Evolutionary conservation across 2,329 filamentous ascomycete genomes (phyloP).

Genomic region (Sporothrix dimorphospora): DNA sequence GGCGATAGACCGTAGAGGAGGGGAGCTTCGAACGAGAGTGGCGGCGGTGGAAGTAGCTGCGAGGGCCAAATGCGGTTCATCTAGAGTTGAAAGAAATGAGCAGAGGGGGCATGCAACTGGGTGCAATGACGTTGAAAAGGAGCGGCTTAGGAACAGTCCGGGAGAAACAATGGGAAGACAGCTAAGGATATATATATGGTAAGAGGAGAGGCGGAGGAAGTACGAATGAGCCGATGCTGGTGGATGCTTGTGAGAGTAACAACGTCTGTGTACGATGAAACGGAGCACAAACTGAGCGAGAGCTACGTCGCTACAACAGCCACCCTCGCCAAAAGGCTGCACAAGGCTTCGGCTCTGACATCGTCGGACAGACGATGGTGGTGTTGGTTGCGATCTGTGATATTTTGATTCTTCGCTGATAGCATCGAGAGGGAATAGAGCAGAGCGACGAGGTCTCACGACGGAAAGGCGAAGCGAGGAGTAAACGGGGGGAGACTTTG

Average conservation of each 20-base stretch:
- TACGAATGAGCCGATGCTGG: not conserved
- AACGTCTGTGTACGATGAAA: not conserved
- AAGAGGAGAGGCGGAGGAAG: not conserved
- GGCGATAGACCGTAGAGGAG: not conserved
- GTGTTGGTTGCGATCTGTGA: not conserved
- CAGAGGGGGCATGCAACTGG: not conserved
- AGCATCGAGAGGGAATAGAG: not conserved
- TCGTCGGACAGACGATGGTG: not conserved
- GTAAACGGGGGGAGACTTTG: not conserved
- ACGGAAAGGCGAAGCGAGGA: not conserved
- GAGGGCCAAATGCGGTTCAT: constrained; percentile 15
- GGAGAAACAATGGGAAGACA: not conserved
- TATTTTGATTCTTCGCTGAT: not conserved
- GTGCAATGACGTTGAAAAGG: constrained; percentile 7
- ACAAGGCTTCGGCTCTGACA: not conserved
- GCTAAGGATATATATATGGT: not conserved
- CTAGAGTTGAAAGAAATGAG: constrained; percentile 5
- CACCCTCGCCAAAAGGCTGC: not conserved
- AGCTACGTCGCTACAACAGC: not conserved
- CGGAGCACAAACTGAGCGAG: not conserved
- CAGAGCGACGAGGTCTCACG: not conserved
- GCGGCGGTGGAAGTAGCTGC: not conserved
- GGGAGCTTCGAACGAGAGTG: constrained; percentile 26
- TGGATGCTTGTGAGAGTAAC: not conserved
- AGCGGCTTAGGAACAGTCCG: not conserved